Conservation (phyloP, 1,284 basidiomycete genomes). For the Leccinum pachyderme region DNA sequence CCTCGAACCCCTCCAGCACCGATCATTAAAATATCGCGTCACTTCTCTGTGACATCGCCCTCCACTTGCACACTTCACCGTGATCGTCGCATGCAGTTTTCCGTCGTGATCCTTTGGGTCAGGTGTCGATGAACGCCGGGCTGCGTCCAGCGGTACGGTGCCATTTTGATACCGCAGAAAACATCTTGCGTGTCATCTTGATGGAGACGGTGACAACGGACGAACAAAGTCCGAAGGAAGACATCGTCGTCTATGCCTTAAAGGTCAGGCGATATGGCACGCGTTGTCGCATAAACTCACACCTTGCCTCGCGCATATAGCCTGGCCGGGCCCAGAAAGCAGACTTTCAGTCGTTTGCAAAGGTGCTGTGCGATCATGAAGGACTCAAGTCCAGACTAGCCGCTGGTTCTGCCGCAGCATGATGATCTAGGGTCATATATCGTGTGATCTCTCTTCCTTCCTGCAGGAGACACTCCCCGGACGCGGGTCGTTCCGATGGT, state of each 20-base stretch:
- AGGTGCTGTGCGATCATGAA: constrained; percentile 38
- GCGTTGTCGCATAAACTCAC: neutral
- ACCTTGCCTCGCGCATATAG: constrained; percentile 29
- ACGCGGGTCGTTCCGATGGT: constrained; percentile 10
- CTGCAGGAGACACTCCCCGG: neutral
- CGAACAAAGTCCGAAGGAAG: constrained; percentile 22
- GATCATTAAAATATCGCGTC: constrained; percentile 24
- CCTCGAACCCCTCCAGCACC: constrained; percentile 19
- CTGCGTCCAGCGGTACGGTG: constrained; percentile 52
- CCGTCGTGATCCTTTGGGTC: constrained; percentile 63
- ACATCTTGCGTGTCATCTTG: constrained; percentile 51
- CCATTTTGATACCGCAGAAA: constrained; percentile 53
- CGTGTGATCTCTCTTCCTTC: constrained; percentile 1
- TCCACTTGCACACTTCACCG: neutral
- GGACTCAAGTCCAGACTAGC: constrained; percentile 17
- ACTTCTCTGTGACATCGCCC: constrained; percentile 8
- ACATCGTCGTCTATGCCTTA: constrained; percentile 39
- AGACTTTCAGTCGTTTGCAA: constrained; percentile 50
- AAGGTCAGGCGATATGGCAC: constrained; percentile 32
- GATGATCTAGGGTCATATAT: constrained; percentile 12
- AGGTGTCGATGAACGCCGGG: constrained; percentile 64
- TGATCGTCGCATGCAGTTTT: constrained; percentile 44
- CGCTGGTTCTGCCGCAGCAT: constrained; percentile 7
- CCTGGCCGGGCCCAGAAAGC: constrained; percentile 48
- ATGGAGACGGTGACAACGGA: constrained; percentile 43